Evolutionary conservation across 1,284 basidiomycete species (phyloP).

Genomic region (Boletellus deceptivus): DNA sequence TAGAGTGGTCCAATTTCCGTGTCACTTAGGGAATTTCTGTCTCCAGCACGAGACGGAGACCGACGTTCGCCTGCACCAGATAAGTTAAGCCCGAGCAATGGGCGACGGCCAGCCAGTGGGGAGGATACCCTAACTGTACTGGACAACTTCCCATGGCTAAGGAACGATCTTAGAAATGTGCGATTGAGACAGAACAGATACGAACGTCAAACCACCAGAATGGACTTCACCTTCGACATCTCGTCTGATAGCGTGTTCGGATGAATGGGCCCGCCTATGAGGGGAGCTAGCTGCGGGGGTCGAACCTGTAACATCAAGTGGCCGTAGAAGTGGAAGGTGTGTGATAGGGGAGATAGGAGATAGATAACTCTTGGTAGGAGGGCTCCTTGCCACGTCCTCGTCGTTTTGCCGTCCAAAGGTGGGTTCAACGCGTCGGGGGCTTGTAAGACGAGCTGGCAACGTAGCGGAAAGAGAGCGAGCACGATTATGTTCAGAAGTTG

Average conservation of each 20-base stretch:
- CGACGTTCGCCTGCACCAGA: background rate
- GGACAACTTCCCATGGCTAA: constrained; percentile 8
- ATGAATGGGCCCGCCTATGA: background rate
- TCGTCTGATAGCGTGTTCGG: background rate
- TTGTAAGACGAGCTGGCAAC: constrained; percentile 1
- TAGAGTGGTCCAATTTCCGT: background rate
- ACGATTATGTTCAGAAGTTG: background rate
- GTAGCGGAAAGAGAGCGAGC: background rate
- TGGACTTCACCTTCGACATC: constrained; percentile 1
- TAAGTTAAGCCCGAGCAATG: background rate
- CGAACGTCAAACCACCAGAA: constrained; percentile 11
- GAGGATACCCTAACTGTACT: constrained; percentile 12
- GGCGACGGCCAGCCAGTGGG: constrained; percentile 10
- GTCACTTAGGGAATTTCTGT: background rate
- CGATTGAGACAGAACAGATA: background rate
- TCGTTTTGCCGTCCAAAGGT: background rate
- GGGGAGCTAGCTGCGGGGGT: background rate
- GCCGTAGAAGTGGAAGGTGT: constrained; percentile 16
- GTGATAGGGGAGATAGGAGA: constrained; percentile 27
- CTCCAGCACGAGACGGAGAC: background rate
- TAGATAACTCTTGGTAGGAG: constrained; percentile 8
- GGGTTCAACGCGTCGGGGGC: constrained; percentile 4
- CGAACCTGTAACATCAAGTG: constrained; percentile 6
- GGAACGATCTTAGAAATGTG: constrained; percentile 7
- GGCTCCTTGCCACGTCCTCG: background rate